These are phyloP conservation scores for Phytopythium cucurbitacearum DNA, from an alignment of 352 stramenopile species.

Conservation along the genomic window DNA sequence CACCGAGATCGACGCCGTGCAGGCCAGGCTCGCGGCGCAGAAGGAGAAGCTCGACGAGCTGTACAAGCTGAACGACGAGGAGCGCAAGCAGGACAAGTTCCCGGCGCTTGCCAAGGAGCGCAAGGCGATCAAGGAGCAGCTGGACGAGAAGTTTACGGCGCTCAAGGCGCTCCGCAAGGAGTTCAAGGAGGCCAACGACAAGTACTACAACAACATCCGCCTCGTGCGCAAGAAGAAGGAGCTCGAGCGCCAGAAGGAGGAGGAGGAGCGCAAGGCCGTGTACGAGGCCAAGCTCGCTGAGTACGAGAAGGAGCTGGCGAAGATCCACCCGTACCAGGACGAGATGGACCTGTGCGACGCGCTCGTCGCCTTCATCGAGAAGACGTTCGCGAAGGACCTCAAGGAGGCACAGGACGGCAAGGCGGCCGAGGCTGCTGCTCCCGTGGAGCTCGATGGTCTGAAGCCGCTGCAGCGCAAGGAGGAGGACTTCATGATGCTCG, in stretches of 20 bases:
- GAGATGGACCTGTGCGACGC: conserved; percentile 95
- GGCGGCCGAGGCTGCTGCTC: conserved; percentile 22
- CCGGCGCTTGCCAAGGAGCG: conserved; percentile 79
- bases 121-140: conserved; percentile 89
- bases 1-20: conserved; percentile 91
- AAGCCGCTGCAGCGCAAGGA: conserved; percentile 87
- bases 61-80: conserved; percentile 85
- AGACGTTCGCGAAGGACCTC: conserved; percentile 87
- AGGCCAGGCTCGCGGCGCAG: conserved; percentile 90
- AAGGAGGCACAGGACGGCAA: conserved; percentile 48
- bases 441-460: conserved; percentile 90
- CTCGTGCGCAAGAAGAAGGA: conserved; percentile 85
- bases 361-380: conserved; percentile 91
- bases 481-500: conserved; percentile 80
- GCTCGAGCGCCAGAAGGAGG: conserved; percentile 76
- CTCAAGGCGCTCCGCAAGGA: conserved; percentile 87
- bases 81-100: conserved; percentile 86
- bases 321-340: conserved; percentile 96
- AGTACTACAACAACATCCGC: conserved; percentile 91
- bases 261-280: conserved; percentile 74
- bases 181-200: conserved; percentile 93
- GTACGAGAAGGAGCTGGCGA: conserved; percentile 94
- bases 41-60: conserved; percentile 88
- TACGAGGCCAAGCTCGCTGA: conserved; percentile 95
- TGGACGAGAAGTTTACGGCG: conserved; percentile 84